Evolutionary conservation across 2,329 filamentous ascomycete species (phyloP).

Genomic region (Talaromyces albobiverticillius): DNA sequence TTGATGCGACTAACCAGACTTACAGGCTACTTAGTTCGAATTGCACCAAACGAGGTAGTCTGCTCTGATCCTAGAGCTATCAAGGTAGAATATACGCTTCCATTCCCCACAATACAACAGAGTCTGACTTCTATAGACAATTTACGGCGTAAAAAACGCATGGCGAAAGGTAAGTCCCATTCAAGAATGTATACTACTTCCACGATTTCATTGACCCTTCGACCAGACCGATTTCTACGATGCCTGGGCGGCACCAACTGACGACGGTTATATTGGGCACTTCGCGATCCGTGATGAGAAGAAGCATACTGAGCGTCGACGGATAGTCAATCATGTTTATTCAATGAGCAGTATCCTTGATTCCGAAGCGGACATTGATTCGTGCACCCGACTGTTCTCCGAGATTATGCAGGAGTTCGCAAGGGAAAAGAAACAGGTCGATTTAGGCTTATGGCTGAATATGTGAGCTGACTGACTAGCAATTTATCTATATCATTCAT

Average conservation of each 20-base stretch:
- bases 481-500: too few species aligned
- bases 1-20: neutral
- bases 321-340: constrained; percentile 16
- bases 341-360: constrained; percentile 19
- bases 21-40: constrained; percentile 15
- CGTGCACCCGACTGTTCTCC: constrained; percentile 18
- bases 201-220: constrained; percentile 4
- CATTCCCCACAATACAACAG: too few species aligned
- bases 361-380: constrained; percentile 20
- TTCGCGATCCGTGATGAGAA: constrained; percentile 18
- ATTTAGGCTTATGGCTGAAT: constrained; percentile 19
- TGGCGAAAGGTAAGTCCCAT: neutral
- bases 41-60: constrained; percentile 17
- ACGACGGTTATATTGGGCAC: constrained; percentile 9
- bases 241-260: constrained; percentile 7
- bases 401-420: constrained; percentile 2
- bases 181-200: neutral
- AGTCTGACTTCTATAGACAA: neutral
- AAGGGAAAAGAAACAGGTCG: constrained; percentile 1
- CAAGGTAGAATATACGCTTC: constrained; percentile 1
- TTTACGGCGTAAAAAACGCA: constrained; percentile 4
- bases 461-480: neutral
- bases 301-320: constrained; percentile 12
- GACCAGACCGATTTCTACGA: constrained; percentile 18
- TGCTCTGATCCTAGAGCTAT: constrained; percentile 17